Percentiles rank a stretch among this genome's conserved stretches.
These are phyloP conservation scores for Amanita fuliginea DNA, from an alignment of 768 basidiomycete genomes.

Conservation along the genomic window DNA sequence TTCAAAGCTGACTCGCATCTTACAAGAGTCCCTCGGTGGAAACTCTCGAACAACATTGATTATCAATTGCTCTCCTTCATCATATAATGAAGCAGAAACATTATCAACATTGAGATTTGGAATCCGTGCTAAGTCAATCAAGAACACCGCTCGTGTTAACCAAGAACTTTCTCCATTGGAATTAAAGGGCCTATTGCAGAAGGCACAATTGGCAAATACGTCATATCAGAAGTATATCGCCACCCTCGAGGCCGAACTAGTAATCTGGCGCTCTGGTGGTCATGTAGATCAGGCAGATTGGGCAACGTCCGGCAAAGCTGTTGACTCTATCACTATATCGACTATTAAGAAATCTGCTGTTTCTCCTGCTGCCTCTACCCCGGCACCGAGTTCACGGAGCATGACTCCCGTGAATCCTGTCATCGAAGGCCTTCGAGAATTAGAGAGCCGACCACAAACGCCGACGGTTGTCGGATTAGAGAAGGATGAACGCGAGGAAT, in stretches of 20 bases:
- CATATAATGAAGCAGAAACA: slow-evolving; percentile 96
- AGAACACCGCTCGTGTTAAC: slow-evolving; percentile 98
- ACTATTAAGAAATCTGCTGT: slow-evolving; percentile 55
- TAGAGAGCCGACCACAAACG: slow-evolving; percentile 84
- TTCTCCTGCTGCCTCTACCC: slow-evolving; percentile 49
- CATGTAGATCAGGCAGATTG: slow-evolving; percentile 77
- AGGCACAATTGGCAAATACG: slow-evolving; percentile 79
- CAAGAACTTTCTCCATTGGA: slow-evolving; percentile 94
- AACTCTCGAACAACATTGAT: slow-evolving; percentile 95
- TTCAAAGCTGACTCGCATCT: slow-evolving; percentile 95
- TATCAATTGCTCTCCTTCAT: slow-evolving; percentile 97
- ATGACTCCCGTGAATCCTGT: slow-evolving; percentile 68
- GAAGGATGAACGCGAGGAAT: slow-evolving; percentile 96
- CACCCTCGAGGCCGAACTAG: slow-evolving; percentile 83
- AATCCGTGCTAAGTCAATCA: slow-evolving; percentile 99
- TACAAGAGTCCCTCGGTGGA: slow-evolving; percentile 97
- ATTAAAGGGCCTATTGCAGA: slow-evolving; percentile 84
- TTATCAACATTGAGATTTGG: slow-evolving; percentile 96
- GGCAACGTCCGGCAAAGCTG: slow-evolving; percentile 58
- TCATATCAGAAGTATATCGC: slow-evolving; percentile 80
- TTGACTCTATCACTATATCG: slow-evolving; percentile 38
- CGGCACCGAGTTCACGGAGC: slow-evolving; percentile 36
- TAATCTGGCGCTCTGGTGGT: slow-evolving; percentile 82
- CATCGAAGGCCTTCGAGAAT: slow-evolving; percentile 62
- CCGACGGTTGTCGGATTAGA: slow-evolving; percentile 83